Conservation (phyloP, 2,329 filamentous ascomycete species). For the Talaromyces sp. region DNA sequence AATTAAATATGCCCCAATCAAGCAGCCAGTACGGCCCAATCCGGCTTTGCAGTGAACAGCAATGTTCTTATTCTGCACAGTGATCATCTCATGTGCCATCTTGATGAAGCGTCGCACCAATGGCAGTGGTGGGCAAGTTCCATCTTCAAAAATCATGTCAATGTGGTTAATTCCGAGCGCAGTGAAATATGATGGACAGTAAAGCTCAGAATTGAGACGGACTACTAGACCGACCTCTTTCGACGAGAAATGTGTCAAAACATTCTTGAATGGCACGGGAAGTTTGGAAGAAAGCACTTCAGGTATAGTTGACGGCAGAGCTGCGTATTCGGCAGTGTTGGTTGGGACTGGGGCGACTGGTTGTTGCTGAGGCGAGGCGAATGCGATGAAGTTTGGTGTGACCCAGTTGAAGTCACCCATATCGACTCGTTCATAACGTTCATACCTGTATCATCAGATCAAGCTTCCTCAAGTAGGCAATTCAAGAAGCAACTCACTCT, state of each 20-base stretch:
- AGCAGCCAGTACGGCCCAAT: constrained; percentile 86
- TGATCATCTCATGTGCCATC: constrained; percentile 91
- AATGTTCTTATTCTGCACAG: constrained; percentile 83
- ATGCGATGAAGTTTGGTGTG: constrained; percentile 89
- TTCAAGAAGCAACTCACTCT: constrained; percentile 54
- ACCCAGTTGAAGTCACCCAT: constrained; percentile 99
- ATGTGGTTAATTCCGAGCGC: constrained; percentile 91
- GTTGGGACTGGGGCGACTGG: constrained; percentile 70
- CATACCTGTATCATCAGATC: constrained; percentile 59
- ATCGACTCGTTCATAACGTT: constrained; percentile 91
- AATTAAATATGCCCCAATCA: constrained; percentile 96
- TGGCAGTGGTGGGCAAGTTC: constrained; percentile 83
- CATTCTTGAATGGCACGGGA: constrained; percentile 90
- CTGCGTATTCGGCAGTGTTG: constrained; percentile 68
- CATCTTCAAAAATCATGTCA: constrained; percentile 99
- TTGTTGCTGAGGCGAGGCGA: constrained; percentile 86
- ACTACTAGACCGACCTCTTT: constrained; percentile 91
- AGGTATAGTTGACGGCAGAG: constrained; percentile 71
- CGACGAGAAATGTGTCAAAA: constrained; percentile 81
- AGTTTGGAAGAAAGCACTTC: constrained; percentile 70
- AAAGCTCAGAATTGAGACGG: constrained; percentile 89
- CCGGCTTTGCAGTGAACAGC: constrained; percentile 99
- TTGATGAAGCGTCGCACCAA: constrained; percentile 95
- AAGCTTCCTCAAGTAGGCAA: neutral
- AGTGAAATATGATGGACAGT: constrained; percentile 96